These are phyloP conservation scores for Phlegmacium glaucopus DNA, from an alignment of 768 basidiomycete species.

Conservation along the genomic window DNA sequence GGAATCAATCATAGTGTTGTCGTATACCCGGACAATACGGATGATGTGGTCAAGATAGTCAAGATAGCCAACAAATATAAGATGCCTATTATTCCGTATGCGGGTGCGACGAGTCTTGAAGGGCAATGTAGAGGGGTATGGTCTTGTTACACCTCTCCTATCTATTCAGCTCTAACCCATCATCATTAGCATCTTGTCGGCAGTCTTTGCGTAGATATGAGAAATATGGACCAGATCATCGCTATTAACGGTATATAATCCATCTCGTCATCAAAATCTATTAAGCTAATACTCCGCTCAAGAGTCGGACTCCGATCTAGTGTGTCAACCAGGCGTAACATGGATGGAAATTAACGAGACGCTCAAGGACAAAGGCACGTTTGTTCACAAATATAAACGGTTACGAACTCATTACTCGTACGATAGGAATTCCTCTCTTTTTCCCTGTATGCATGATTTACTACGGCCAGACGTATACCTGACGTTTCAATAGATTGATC, in stretches of 20 bases:
- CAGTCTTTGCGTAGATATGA: constrained; percentile 80
- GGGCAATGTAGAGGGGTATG: constrained; percentile 69
- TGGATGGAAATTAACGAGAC: constrained; percentile 75
- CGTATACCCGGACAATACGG: constrained; percentile 64
- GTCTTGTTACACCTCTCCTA: constrained; percentile 1
- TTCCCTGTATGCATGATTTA: constrained; percentile 59
- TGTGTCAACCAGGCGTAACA: constrained; percentile 68
- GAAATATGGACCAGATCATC: constrained; percentile 75
- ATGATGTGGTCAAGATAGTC: constrained; percentile 80
- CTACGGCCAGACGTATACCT: not conserved
- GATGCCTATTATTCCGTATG: constrained; percentile 77
- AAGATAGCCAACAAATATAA: constrained; percentile 69
- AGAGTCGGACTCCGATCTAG: constrained; percentile 66
- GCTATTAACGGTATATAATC: constrained; percentile 56
- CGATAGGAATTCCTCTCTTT: constrained; percentile 71
- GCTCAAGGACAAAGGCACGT: constrained; percentile 54
- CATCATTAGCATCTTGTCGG: constrained; percentile 37
- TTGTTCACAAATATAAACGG: not conserved
- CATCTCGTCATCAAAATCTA: not conserved
- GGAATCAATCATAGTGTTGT: constrained; percentile 53
- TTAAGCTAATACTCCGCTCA: constrained; percentile 16
- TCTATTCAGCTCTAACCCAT: not conserved
- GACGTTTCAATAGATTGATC: constrained; percentile 52
- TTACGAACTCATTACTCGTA: not conserved
- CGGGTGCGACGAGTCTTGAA: constrained; percentile 81